These are phyloP conservation scores for Closterium sp. DNA, from an alignment of 139 green algal species.

Conservation along the genomic window DNA sequence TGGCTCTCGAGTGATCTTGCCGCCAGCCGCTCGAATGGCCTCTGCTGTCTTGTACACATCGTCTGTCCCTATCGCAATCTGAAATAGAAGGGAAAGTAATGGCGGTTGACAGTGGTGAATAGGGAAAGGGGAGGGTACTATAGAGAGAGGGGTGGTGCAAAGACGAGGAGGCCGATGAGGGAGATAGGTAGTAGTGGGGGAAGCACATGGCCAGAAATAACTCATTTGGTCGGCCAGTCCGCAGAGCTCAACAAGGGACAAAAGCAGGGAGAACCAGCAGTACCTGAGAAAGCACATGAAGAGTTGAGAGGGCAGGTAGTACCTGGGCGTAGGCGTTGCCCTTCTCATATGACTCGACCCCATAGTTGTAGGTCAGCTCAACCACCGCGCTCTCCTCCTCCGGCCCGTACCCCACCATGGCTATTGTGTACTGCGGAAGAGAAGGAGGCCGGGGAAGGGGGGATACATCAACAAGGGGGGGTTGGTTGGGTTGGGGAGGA, in stretches of 20 bases:
- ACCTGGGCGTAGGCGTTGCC: conserved; percentile 81
- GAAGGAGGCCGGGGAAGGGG: too few species aligned
- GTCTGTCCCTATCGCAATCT: conserved; percentile 51
- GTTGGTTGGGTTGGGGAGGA: too few species aligned
- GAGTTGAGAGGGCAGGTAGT: not conserved
- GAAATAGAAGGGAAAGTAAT: not conserved
- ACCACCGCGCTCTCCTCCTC: conserved; percentile 68
- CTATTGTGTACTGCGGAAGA: too few species aligned
- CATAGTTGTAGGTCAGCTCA: conserved; percentile 93
- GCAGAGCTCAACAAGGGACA: too few species aligned
- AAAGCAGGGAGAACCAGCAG: not conserved
- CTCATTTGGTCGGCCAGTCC: too few species aligned
- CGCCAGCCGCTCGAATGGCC: conserved; percentile 32
- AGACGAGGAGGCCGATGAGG: not conserved
- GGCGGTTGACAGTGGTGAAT: not conserved
- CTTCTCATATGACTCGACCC: conserved; percentile 64
- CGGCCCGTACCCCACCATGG: too few species aligned
- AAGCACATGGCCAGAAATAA: too few species aligned
- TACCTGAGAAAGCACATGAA: not conserved
- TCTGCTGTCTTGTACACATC: conserved; percentile 58
- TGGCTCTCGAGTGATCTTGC: conserved; percentile 54
- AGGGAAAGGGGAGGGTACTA: not conserved
- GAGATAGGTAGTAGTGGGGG: too few species aligned
- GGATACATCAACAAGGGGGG: too few species aligned
- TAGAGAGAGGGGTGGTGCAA: not conserved